Evolutionary conservation across 2,329 filamentous ascomycete genomes (phyloP), one percentile per base, ranked within the genome.

Genomic region (Metarhizium brunneum): DNA sequence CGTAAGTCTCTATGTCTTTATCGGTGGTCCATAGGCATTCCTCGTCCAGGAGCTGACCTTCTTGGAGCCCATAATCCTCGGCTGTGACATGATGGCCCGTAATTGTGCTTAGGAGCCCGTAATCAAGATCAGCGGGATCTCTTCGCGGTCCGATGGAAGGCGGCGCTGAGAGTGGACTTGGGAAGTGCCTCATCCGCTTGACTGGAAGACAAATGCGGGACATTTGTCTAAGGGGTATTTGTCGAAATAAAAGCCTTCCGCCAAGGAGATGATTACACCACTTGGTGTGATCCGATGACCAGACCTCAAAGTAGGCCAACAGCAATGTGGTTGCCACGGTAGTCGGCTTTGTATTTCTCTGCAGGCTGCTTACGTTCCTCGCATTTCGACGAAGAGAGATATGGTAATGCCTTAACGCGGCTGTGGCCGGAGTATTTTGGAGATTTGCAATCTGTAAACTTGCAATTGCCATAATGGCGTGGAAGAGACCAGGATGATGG

Each of bases 201-300:
- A 87, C 74, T 0, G 80, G 77, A 58, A 92, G 80, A 57, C 90
- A 84, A 54, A 85, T 80, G 56, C 81, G 82, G 0, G 88, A 89
- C 75, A 92, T 86, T 2, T 82, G 79, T 10, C 80, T 79, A 58
- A 91, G 88, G 52, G 94, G 87, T 47, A 95, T 87, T 66, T 97
- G 92, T 53, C 83, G 81, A 30, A 97, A 79, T 35, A 97, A 78
- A 59, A 92, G 87, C 45, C 87, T 85, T 10, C 90, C 89, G 13
- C 94, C 94, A 50, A 89, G 83, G 42, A 97, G 76, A 71, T 97
- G 94, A 59, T 88, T 92, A 65, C 89, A 94, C 94, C 94, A 99
- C 68, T 96, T 96, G 55, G 87, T 85, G 64, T 97, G 92, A 62
- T 99, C 92, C 25, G 91, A 92, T 40, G 87, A 88, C 85, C 92